Base-by-base conservation (phyloP, 2,329 filamentous ascomycete genomes). In the Aspergillus hortae region DNA sequence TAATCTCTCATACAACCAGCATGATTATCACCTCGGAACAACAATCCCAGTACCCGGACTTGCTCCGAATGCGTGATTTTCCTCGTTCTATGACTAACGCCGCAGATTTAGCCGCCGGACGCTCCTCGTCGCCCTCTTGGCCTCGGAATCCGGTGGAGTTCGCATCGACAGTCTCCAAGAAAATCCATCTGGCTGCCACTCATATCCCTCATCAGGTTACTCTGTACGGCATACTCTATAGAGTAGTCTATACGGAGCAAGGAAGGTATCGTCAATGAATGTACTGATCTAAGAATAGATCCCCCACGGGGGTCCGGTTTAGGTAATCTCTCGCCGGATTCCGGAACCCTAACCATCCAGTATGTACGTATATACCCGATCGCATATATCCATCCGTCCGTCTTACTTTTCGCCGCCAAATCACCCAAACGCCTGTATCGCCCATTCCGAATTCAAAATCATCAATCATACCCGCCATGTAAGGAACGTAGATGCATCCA, bases 301-400 rank as follows among this genome's bases (percentile, higher is more conserved):
- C 47, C 54, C 55, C 55, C 55, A 53, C 47, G 55, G 55, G 54
- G 55, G n/a, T 50, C 27, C 17, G 35, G 40, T 49, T 49, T 17
- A 38, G 49, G 45, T 11, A 43, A 42, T 49, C n/a, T 21, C 49
- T 52, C 49, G 53, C 49, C 53, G 53, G 53, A 49, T 52, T 41
- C 46, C 53, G 49, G 53, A 48, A 48, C 33, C 48, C 43, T 36
- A 27, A 9, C 6, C 4, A 23, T 23, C 1, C 25, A 14, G 43
- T 49, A 14, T 12, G 21, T 14, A 23, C 33, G 25, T 51, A 41
- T 51, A 51, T 46, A 51, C 19, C 25, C 25, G 7, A 27, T 27
- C 25, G 9, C 25, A 27, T 27, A 27, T 27, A 27, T 27, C 17
- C 17, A 27, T 27, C 25, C 25, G 7, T 27, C 25, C 25, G 25